Percentiles rank a stretch among this genome's conserved stretches.
phyloP scores from a whole-genome alignment of 371 early-diverging fungal genomes.

The Haplosporangium sp. region DNA sequence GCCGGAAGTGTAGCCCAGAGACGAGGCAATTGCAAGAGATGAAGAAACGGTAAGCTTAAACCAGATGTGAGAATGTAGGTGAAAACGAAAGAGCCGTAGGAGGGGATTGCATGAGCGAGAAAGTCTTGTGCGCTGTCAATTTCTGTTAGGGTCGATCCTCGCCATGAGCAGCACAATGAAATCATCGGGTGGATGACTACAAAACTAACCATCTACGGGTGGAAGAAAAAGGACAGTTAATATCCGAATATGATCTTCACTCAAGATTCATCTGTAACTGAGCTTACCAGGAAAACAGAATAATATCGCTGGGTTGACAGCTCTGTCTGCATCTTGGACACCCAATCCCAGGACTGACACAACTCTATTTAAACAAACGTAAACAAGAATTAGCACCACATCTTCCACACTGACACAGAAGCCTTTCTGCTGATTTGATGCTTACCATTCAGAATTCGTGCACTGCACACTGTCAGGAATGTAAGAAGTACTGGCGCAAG shows the following conservation, averaged over 20 bases:
- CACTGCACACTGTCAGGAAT: constrained; percentile 7
- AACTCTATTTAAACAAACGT: constrained; percentile 4
- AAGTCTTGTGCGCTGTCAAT: constrained; percentile 8
- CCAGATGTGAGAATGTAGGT: constrained; percentile 25
- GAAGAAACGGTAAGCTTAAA: constrained; percentile 15
- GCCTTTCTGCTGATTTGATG: too few relatives aligned
- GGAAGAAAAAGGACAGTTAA: not conserved
- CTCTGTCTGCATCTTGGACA: constrained; percentile 30
- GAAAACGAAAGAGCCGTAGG: constrained; percentile 33
- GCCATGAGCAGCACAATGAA: constrained; percentile 27
- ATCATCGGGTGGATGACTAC: constrained; percentile 21
- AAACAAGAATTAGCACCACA: not conserved
- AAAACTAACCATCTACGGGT: constrained; percentile 22
- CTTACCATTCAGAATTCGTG: constrained; percentile 39
- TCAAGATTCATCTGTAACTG: not conserved
- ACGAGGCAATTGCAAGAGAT: constrained; percentile 30
- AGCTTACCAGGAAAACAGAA: constrained; percentile 20
- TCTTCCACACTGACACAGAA: too few relatives aligned
- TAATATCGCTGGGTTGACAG: constrained; percentile 21
- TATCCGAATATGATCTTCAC: too few relatives aligned
- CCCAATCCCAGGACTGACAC: constrained; percentile 26
- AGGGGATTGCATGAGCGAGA: constrained; percentile 38
- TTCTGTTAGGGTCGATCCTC: constrained; percentile 6
- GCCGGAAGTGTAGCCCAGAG: constrained; percentile 29
- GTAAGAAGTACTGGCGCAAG: constrained; percentile 19